A percentile compares a stretch with the other conserved stretches of the same genome.
Evolutionary conservation across 768 basidiomycete species (phyloP).

Genomic region (Rhizopogon vulgaris): DNA sequence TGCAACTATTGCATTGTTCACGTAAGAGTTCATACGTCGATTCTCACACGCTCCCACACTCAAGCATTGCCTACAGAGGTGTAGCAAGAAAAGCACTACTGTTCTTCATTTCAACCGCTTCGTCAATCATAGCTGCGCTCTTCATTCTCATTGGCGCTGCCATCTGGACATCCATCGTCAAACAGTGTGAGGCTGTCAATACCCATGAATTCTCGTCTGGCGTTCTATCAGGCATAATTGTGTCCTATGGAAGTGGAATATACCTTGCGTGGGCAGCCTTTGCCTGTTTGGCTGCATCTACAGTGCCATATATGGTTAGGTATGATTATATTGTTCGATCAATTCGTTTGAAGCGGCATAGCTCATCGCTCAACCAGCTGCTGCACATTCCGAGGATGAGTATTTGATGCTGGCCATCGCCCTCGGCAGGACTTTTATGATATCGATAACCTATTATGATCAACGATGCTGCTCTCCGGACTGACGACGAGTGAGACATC

Average conservation of each 20-base stretch:
- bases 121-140: slow-evolving; percentile 54
- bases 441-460: background rate
- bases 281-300: slow-evolving; percentile 55
- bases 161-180: slow-evolving; percentile 74
- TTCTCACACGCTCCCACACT: slow-evolving; percentile 2
- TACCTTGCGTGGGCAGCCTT: slow-evolving; percentile 73
- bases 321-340: slow-evolving; percentile 28
- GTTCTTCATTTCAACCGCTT: slow-evolving; percentile 61
- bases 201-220: slow-evolving; percentile 34
- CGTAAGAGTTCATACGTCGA: slow-evolving; percentile 38
- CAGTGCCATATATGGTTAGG: slow-evolving; percentile 76
- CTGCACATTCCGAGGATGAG: slow-evolving; percentile 63
- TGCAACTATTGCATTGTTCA: slow-evolving; percentile 56
- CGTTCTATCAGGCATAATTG: slow-evolving; percentile 52
- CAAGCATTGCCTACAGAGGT: slow-evolving; percentile 40
- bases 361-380: slow-evolving; percentile 41
- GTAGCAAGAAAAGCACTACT: slow-evolving; percentile 56
- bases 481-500: background rate
- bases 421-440: background rate
- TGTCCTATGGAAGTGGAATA: slow-evolving; percentile 57
- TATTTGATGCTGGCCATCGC: slow-evolving; percentile 21
- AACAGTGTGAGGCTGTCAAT: slow-evolving; percentile 58
- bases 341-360: background rate
- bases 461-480: background rate
- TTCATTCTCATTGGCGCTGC: slow-evolving; percentile 63